These are phyloP conservation scores for Orbilia quercus DNA, from an alignment of 2,329 filamentous ascomycete genomes.

Conservation along the genomic window DNA sequence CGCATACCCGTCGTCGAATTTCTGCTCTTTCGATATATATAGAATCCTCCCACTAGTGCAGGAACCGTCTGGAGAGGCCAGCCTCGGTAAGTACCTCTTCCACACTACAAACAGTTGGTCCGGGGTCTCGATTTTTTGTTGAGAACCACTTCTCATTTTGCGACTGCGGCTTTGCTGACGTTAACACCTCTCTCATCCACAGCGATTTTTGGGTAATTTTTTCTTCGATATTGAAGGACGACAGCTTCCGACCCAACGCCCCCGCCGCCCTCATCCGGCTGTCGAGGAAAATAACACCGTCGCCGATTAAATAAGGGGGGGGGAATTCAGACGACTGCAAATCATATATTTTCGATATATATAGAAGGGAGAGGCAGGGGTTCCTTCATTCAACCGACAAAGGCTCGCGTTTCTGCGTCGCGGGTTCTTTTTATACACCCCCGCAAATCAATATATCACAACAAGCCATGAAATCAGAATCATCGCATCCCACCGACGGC, in stretches of 20 bases:
- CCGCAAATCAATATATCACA: background rate
- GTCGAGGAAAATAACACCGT: background rate
- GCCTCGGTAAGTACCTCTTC: slow-evolving; percentile 35
- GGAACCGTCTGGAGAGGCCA: background rate
- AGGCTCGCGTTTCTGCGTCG: slow-evolving; percentile 21
- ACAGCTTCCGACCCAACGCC: slow-evolving; percentile 19
- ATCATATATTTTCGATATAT: background rate
- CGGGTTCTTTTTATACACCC: slow-evolving; percentile 16
- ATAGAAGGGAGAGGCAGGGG: background rate
- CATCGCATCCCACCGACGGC: slow-evolving; percentile 49
- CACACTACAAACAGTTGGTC: slow-evolving; percentile 10
- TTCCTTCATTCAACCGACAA: slow-evolving; percentile 3
- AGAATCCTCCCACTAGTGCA: slow-evolving; percentile 1
- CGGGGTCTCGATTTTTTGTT: slow-evolving; percentile 40
- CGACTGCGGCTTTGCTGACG: slow-evolving; percentile 46
- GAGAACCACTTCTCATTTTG: slow-evolving; percentile 23
- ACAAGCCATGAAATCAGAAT: slow-evolving; percentile 47
- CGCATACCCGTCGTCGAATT: background rate
- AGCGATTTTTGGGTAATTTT: background rate
- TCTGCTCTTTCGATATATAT: slow-evolving; percentile 1
- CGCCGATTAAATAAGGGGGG: slow-evolving; percentile 2
- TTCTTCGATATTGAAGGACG: slow-evolving; percentile 9
- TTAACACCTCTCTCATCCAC: slow-evolving; percentile 30
- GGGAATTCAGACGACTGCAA: background rate
- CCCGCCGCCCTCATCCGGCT: slow-evolving; percentile 36